Evolutionary conservation across 257 asterid genomes (phyloP).

Genomic region (Linderniella brevidens): DNA sequence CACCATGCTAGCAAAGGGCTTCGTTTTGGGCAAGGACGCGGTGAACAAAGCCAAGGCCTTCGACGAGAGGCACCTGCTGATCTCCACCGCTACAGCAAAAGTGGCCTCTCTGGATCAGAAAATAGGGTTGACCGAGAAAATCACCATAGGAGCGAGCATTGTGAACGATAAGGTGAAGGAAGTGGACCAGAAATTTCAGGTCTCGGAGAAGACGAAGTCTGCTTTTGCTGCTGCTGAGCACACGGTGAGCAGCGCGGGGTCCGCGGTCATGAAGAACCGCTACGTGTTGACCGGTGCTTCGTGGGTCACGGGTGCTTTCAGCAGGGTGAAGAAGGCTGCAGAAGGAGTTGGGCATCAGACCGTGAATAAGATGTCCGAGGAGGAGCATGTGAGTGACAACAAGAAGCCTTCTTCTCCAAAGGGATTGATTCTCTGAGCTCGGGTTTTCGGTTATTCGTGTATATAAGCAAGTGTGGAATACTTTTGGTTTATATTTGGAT

Average conservation of each 20-base stretch:
- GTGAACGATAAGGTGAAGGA: slow-evolving; percentile 29
- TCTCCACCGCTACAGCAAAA: slow-evolving; percentile 23
- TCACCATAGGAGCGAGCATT: slow-evolving; percentile 17
- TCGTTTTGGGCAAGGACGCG: slow-evolving; percentile 28
- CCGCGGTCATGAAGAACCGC: slow-evolving; percentile 28
- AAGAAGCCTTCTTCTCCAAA: slow-evolving; percentile 25
- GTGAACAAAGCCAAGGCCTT: slow-evolving; percentile 24
- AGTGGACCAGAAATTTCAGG: slow-evolving; percentile 27
- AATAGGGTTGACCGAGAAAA: slow-evolving; percentile 27
- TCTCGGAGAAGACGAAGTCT: slow-evolving; percentile 29
- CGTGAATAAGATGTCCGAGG: slow-evolving; percentile 15
- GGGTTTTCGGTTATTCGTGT: background rate
- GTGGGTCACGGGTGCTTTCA: slow-evolving; percentile 30
- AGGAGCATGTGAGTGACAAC: slow-evolving; percentile 11
- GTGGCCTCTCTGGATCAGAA: slow-evolving; percentile 25
- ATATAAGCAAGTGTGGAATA: no score
- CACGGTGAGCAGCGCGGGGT: slow-evolving; percentile 24
- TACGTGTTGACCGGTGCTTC: slow-evolving; percentile 24
- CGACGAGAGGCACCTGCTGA: slow-evolving; percentile 26
- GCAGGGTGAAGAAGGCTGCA: slow-evolving; percentile 21
- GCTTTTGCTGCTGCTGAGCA: slow-evolving; percentile 28
- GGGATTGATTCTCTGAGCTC: slow-evolving; percentile 27
- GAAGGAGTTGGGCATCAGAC: slow-evolving; percentile 26
- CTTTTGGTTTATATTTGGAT: no score
- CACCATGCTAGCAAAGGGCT: slow-evolving; percentile 32